Evolutionary conservation across 768 basidiomycete species (phyloP).

Genomic region (Pleurotus sapidus): DNA sequence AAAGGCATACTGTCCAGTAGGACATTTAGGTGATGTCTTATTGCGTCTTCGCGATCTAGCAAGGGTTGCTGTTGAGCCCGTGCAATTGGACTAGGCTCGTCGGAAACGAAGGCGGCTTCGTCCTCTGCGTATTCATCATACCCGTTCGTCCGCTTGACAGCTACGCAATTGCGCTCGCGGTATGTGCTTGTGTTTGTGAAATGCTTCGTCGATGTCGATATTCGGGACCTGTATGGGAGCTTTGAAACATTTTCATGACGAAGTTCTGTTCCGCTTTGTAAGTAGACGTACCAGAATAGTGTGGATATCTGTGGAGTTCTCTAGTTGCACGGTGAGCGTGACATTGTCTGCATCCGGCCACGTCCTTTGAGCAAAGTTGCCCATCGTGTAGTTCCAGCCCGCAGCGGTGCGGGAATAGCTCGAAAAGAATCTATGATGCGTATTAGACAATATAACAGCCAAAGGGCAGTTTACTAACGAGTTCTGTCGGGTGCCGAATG

Average conservation of each 20-base stretch:
- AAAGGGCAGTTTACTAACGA: conserved; percentile 26
- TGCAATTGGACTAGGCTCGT: conserved; percentile 21
- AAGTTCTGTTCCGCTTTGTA: background rate
- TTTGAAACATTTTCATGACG: conserved; percentile 15
- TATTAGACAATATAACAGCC: background rate
- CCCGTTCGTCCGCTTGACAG: conserved; percentile 46
- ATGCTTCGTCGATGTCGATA: conserved; percentile 39
- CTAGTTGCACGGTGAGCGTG: conserved; percentile 42
- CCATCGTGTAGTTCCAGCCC: conserved; percentile 40
- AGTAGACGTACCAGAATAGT: conserved; percentile 38
- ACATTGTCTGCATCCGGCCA: conserved; percentile 50
- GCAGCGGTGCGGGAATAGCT: conserved; percentile 34
- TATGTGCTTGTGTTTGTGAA: conserved; percentile 51
- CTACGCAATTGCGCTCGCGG: conserved; percentile 50
- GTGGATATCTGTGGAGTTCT: conserved; percentile 32
- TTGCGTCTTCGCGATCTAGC: conserved; percentile 20
- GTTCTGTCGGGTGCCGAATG: conserved; percentile 48
- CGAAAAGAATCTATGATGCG: conserved; percentile 37
- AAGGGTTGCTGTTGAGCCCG: conserved; percentile 38
- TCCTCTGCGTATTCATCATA: conserved; percentile 29
- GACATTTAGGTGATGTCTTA: conserved; percentile 43
- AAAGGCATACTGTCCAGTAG: conserved; percentile 44
- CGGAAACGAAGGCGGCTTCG: background rate
- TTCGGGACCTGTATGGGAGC: conserved; percentile 58
- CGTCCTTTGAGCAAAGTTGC: conserved; percentile 52